Evolutionary conservation across 768 basidiomycete species (phyloP), one percentile per base, ranked within the genome.

Genomic region (Hericium coralloides): DNA sequence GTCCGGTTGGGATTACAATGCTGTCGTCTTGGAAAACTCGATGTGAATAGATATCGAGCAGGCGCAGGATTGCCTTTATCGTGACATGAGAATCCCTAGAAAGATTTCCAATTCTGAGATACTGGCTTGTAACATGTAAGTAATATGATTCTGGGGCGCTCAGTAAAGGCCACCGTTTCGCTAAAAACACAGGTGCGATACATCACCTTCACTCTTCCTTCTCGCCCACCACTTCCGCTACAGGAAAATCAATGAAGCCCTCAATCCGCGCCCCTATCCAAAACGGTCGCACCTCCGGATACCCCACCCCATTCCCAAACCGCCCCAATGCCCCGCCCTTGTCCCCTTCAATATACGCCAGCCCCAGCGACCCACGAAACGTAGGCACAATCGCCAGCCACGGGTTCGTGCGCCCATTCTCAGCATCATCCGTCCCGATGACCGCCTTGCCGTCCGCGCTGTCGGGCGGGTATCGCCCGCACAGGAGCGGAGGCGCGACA

Each of bases 291-390:
- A 52, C 14, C 51, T 20, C 23, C 0, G 61, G 61, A 26, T 36
- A 62, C 1, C 52, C 23, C n/a, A 54, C 9, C 38, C 59, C 61
- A 9, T 62, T 59, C 4, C 61, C 59, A n/a, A 53, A 57, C 18
- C 3, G 25, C 52, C 39, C 43, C 12, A 22, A 43, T 6, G 51
- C 58, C 14, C 7, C 38, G 7, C 5, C 60, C 55, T 18, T 53
- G 55, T 54, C 12, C 1, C 43, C 57, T 2, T 49, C n/a, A 1
- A 31, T 31, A 9, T 31, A 31, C 7, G 25, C 17, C 15, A 23
- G 49, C 22, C 25, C 50, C 15, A 60, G 59, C 18, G 59, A 54
- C 1, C 54, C 49, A 5, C 56, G 56, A 18, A 55, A 56, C 36
- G 58, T 6, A 7, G 14, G 31, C 52, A 60, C 61, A 22, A n/a